phyloP scores from a whole-genome alignment of 805 yeast genomes.

The Barnettozyma populi region DNA sequence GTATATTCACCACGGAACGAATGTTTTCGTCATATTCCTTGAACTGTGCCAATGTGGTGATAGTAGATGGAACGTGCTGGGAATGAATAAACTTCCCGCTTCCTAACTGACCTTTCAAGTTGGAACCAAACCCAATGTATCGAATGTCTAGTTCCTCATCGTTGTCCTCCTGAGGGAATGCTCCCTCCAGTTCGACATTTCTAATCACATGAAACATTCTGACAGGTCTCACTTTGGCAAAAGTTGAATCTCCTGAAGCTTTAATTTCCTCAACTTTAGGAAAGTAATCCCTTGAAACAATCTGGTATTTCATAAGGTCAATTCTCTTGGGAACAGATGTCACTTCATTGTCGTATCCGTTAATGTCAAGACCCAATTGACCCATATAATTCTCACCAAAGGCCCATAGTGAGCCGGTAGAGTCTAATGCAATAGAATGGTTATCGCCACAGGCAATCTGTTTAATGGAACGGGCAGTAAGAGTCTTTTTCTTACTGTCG shows the following conservation, averaged over 20 bases:
- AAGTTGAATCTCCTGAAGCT: conserved; percentile 70
- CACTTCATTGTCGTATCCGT: conserved; percentile 54
- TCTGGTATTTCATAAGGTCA: conserved; percentile 33
- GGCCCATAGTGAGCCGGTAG: conserved; percentile 64
- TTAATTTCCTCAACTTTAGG: conserved; percentile 47
- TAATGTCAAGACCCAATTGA: conserved; percentile 69
- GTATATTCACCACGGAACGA: not conserved
- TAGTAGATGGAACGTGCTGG: conserved; percentile 56
- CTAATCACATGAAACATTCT: conserved; percentile 26
- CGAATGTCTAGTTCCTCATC: conserved; percentile 26
- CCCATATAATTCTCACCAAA: conserved; percentile 86
- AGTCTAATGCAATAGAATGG: conserved; percentile 69
- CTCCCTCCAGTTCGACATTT: conserved; percentile 12
- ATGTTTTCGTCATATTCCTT: conserved; percentile 49
- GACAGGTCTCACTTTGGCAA: conserved; percentile 36
- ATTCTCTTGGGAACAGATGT: conserved; percentile 65
- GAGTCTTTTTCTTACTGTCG: conserved; percentile 14
- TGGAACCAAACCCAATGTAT: conserved; percentile 72
- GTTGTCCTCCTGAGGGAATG: conserved; percentile 19
- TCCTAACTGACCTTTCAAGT: conserved; percentile 83
- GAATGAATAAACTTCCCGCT: conserved; percentile 71
- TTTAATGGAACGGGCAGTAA: conserved; percentile 40
- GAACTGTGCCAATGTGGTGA: conserved; percentile 36
- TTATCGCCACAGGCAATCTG: conserved; percentile 68
- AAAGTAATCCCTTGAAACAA: conserved; percentile 34